Evolutionary conservation across 306 rosid species (phyloP).

Genomic region (Cicer arietinum): DNA sequence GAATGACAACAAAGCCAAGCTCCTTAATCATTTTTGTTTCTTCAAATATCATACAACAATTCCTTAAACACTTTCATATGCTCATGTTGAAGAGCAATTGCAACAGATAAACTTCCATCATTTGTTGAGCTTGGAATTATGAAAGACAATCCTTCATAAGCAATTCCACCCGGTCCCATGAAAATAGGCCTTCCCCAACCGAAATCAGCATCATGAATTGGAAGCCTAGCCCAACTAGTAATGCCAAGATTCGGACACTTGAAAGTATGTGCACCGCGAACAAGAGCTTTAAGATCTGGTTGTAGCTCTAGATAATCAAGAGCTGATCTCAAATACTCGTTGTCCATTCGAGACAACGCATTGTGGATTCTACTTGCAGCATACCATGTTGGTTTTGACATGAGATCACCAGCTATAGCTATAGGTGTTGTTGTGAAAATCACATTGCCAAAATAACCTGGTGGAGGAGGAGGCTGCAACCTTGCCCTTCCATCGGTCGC

Average conservation of each 20-base stretch:
- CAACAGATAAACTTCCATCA: constrained; percentile 77
- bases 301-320: constrained; percentile 85
- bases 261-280: constrained; percentile 83
- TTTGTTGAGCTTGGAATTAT: constrained; percentile 68
- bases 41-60: constrained; percentile 56
- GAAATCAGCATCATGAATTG: constrained; percentile 90
- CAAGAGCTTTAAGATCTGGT: constrained; percentile 80
- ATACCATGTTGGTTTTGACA: constrained; percentile 78
- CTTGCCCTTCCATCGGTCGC: constrained; percentile 91
- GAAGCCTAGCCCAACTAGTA: constrained; percentile 92
- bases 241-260: constrained; percentile 93
- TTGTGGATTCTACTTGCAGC: constrained; percentile 80
- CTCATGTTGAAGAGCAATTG: constrained; percentile 62
- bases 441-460: constrained; percentile 86
- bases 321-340: constrained; percentile 78
- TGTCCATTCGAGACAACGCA: constrained; percentile 68
- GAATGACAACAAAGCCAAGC: not conserved
- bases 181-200: constrained; percentile 98
- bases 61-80: constrained; percentile 72
- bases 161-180: constrained; percentile 97
- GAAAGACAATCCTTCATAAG: constrained; percentile 78
- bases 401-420: constrained; percentile 69
- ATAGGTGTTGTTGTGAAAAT: constrained; percentile 83
- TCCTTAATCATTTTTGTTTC: constrained; percentile 5
- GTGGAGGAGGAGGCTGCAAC: constrained; percentile 79